Conservation (phyloP, 306 rosid genomes). For the Cicer judaicum region DNA sequence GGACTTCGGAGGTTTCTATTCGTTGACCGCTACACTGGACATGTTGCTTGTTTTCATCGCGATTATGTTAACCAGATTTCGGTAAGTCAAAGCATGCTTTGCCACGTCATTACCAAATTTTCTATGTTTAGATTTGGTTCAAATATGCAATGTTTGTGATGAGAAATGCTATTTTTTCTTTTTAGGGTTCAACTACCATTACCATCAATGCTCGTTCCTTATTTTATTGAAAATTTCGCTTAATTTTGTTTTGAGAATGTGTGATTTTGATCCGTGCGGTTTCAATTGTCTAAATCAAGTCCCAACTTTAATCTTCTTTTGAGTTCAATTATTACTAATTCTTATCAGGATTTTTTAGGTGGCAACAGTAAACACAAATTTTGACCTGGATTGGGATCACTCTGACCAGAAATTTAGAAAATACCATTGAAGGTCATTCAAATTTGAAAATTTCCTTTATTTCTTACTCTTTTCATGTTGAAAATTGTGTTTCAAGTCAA, state of each 20-base stretch:
- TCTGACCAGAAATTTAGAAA: no score
- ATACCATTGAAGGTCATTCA: no score
- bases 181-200: conserved; percentile 18
- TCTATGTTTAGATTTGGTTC: not conserved
- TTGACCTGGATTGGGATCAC: no score
- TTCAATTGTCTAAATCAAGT: not conserved
- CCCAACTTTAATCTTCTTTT: no score
- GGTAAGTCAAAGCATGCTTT: conserved; percentile 44
- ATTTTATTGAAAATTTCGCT: not conserved
- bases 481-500: no score
- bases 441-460: no score
- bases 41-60: conserved; percentile 55
- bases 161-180: not conserved
- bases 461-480: no score
- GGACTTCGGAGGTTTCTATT: conserved; percentile 76
- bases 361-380: no score
- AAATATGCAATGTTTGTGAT: not conserved
- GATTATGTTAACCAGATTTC: conserved; percentile 62
- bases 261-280: not conserved
- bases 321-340: no score
- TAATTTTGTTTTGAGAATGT: not conserved
- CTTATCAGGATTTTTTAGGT: no score
- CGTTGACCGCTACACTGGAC: conserved; percentile 65
- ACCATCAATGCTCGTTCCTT: no score
- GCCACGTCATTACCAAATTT: not conserved